Base-by-base conservation (phyloP, 345 rosid species). In the Citrus inodora region DNA sequence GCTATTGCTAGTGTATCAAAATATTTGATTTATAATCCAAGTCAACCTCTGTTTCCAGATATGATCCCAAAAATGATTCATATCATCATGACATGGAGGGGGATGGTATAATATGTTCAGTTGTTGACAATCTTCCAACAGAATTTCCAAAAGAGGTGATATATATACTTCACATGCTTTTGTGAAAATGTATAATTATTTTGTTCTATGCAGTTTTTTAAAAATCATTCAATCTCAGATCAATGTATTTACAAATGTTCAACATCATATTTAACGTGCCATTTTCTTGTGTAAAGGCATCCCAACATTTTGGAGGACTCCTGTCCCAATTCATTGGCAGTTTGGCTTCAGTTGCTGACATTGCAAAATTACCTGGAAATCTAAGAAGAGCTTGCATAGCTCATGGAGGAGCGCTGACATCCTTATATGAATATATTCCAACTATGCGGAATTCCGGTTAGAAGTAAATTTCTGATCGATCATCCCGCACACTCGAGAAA, bases 71-170 rank as follows among this genome's bases (percentile, higher is more conserved):
- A 24, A 83, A 80, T 40, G 78, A 86, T 81, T 86, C 94, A 9
- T 90, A 90, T 88, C 85, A 93, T 76, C 56, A 79, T 58, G 93
- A 91, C 81, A 89, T 91, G 91, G 98, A 95, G 60, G 98, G 98
- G 10, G 76, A 86, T 67, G 98, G 98, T 6, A 53, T 95, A 71
- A 84, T 93, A 73, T 90, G 91, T 80, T 87, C 92, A 67, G 94
- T 97, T 28, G 84, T 95, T 32, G 98, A 95, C 76, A 93, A 90
- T 85, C 90, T 95, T 83, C 98, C 98, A 19, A 95, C 97, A 37
- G 91, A 95, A 81, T 93, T 95, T 81, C 94, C 98, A 70, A 95
- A 93, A 80, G 97, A 95, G 95, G 98, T 93, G 76, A 25, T 55
- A 65, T 67, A 25, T 48, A 65, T 70, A 69, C 53, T 21, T 38